These are phyloP conservation scores for Aureobasidium sp. DNA, from an alignment of 2,329 filamentous ascomycete genomes.

Conservation along the genomic window DNA sequence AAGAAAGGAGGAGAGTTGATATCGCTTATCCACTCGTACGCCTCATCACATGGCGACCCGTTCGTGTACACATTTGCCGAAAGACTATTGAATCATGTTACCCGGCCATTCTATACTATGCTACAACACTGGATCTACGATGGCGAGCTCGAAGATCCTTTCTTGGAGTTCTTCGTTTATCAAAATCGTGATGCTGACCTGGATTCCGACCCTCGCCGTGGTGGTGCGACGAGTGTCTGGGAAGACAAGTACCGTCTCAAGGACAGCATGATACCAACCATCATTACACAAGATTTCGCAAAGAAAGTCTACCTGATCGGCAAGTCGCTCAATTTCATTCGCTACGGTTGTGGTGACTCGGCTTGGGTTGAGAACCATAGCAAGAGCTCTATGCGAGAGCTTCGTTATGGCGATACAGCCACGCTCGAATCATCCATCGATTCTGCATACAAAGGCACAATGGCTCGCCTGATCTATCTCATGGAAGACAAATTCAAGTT, in stretches of 20 bases:
- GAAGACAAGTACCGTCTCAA: constrained; percentile 93
- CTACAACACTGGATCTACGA: constrained; percentile 97
- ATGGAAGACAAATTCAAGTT: constrained; percentile 95
- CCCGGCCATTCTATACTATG: constrained; percentile 93
- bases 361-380: constrained; percentile 95
- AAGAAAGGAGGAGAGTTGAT: constrained; percentile 88
- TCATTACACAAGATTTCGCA: constrained; percentile 88
- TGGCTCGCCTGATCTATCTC: constrained; percentile 85
- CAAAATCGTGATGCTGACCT: constrained; percentile 60
- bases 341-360: constrained; percentile 88
- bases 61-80: constrained; percentile 92
- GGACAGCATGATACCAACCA: constrained; percentile 80
- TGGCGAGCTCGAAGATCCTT: constrained; percentile 93
- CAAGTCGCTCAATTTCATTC: constrained; percentile 96
- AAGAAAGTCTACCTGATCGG: constrained; percentile 96
- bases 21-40: constrained; percentile 86
- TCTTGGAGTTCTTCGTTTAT: constrained; percentile 88
- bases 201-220: constrained; percentile 36
- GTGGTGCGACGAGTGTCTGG: constrained; percentile 83
- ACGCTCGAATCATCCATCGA: constrained; percentile 90
- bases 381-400: constrained; percentile 82
- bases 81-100: constrained; percentile 76
- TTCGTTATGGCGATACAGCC: constrained; percentile 87
- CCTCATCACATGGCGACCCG: constrained; percentile 88
- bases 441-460: constrained; percentile 94